Evolutionary conservation across 1,284 basidiomycete genomes (phyloP), one percentile per base, ranked within the genome.

Genomic region (Taiwanofungus camphoratus): DNA sequence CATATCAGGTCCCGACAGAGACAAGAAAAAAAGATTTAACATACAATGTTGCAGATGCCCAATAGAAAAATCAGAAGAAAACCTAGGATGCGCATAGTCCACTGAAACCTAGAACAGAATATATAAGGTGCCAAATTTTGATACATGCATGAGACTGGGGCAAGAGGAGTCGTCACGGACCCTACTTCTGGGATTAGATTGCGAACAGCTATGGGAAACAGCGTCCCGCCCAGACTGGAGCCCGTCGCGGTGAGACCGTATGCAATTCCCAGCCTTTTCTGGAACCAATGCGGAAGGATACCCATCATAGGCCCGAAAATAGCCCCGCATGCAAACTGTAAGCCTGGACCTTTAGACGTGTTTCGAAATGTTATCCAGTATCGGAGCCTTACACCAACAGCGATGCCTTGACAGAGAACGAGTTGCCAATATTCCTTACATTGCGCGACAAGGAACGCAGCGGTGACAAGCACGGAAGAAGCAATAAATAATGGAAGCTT

Each of bases 41-140:
- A 5, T 48, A 55, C 55, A 41, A 77, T 39, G 56, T 77, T 74
- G 6, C 71, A 65, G 12, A 71, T 52, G 6, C 65, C 62, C 3
- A 77, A 58, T 1, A 63, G 54, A 18, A 65, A 49, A 1, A 78
- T 39, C 3, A 79, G 57, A 15, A 81, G 73, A 49, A 80, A 75
- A 0, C 69, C 78, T 16, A 79, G 56, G 35, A 77, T 70, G 13
- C 78, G 68, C 71, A 81, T 76, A 1, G 77, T 77, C 79, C 79
- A 81, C 42, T 62, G 60, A 53, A 81, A 81, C 5, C 77, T 79
- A 12, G 12, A 37, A 23, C 12, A 19, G n/a, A 5, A 13, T 13
- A 30, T 16, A 19, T n/a, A n/a, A n/a, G n/a, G n/a, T n/a, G n/a
- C n/a, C n/a, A n/a, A n/a, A 42, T 23, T 40, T 7, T n/a, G 21